Evolutionary conservation across 768 basidiomycete species (phyloP).

Genomic region (Dioszegia crocea): DNA sequence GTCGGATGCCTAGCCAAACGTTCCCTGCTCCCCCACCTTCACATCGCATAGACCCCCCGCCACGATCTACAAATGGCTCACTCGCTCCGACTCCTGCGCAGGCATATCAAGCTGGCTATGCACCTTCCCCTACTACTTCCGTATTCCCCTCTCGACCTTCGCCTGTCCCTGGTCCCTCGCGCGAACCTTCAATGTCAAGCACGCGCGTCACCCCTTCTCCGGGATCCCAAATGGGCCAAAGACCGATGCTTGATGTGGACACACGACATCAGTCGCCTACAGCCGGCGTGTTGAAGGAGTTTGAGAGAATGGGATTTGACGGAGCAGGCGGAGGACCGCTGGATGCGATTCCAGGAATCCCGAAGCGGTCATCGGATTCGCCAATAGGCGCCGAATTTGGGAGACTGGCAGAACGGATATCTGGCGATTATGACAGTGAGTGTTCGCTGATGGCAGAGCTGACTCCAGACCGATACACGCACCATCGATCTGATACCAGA

Average conservation of each 20-base stretch:
- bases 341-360: conserved; percentile 22
- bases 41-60: conserved; percentile 4
- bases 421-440: conserved; percentile 8
- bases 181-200: conserved; percentile 2
- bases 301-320: conserved; percentile 18
- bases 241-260: neutral
- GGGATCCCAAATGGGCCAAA: conserved; percentile 16
- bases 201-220: conserved; percentile 17
- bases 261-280: neutral
- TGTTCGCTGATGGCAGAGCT: neutral
- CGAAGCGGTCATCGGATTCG: conserved; percentile 11
- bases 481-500: neutral
- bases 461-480: neutral
- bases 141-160: conserved; percentile 30
- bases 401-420: conserved; percentile 1
- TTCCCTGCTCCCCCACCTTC: conserved; percentile 4
- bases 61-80: neutral
- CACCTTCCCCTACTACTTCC: conserved; percentile 23
- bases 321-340: conserved; percentile 22
- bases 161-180: conserved; percentile 11
- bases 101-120: conserved; percentile 23
- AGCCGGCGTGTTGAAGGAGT: neutral
- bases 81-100: conserved; percentile 19
- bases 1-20: conserved; percentile 3
- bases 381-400: conserved; percentile 6